Conservation (phyloP, 768 basidiomycete species). For the Podaxis sp. region DNA sequence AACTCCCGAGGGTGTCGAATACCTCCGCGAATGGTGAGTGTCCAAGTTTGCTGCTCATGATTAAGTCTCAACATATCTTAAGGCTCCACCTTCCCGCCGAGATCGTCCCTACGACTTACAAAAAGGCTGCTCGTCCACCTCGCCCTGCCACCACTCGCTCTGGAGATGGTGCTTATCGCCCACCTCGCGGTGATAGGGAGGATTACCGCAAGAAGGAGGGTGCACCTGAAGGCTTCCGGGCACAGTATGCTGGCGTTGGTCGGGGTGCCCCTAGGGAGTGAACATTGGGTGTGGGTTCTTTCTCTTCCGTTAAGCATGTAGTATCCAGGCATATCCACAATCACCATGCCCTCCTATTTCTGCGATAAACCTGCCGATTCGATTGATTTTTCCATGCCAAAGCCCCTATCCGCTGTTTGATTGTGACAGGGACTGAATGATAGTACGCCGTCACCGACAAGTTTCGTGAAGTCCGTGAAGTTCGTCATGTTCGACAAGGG, state of each 20-base stretch:
- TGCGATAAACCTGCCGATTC: neutral
- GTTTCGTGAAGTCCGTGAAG: neutral
- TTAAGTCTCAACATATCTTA: neutral
- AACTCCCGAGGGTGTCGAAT: slow-evolving; percentile 96
- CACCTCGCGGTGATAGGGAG: slow-evolving; percentile 86
- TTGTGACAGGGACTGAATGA: neutral
- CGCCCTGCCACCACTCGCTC: slow-evolving; percentile 76
- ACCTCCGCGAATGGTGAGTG: slow-evolving; percentile 84
- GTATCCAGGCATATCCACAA: slow-evolving; percentile 20
- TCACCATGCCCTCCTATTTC: slow-evolving; percentile 14
- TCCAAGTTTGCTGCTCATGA: neutral
- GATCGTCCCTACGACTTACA: slow-evolving; percentile 97
- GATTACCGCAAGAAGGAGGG: slow-evolving; percentile 93
- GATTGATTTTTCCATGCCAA: slow-evolving; percentile 47
- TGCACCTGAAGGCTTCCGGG: slow-evolving; percentile 86
- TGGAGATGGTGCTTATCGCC: slow-evolving; percentile 80
- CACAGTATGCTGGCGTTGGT: slow-evolving; percentile 86
- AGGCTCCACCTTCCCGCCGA: slow-evolving; percentile 94
- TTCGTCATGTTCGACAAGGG: no score
- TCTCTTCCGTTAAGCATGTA: slow-evolving; percentile 15
- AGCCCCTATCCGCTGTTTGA: slow-evolving; percentile 21
- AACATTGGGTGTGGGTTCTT: slow-evolving; percentile 19
- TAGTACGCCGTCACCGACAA: neutral
- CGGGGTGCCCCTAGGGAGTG: slow-evolving; percentile 81
- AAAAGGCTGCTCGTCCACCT: slow-evolving; percentile 88